Conservation (phyloP, 2,329 filamentous ascomycete species). For the Arachnomyces sp. region DNA sequence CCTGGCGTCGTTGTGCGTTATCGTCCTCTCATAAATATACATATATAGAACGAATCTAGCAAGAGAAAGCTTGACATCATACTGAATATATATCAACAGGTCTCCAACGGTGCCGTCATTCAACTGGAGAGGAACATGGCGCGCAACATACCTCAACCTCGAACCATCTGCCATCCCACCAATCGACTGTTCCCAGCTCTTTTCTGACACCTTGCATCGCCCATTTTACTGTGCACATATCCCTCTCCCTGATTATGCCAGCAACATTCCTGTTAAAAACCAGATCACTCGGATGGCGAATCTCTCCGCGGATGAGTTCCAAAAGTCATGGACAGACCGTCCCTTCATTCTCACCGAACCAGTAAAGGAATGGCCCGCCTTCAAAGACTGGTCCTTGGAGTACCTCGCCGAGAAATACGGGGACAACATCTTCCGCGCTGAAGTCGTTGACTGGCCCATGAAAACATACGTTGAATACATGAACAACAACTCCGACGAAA, state of each 20-base stretch:
- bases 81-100: slow-evolving; percentile 12
- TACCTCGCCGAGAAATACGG: slow-evolving; percentile 57
- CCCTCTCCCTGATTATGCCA: slow-evolving; percentile 56
- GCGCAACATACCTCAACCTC: slow-evolving; percentile 64
- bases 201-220: slow-evolving; percentile 81
- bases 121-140: slow-evolving; percentile 77
- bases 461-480: slow-evolving; percentile 78
- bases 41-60: too few relatives aligned
- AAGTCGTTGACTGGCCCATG: slow-evolving; percentile 88
- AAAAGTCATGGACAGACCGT: slow-evolving; percentile 63
- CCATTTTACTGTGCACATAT: slow-evolving; percentile 86
- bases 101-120: slow-evolving; percentile 33
- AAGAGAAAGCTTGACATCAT: too few relatives aligned
- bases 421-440: slow-evolving; percentile 69
- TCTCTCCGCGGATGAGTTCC: slow-evolving; percentile 66
- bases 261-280: slow-evolving; percentile 65
- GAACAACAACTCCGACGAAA: slow-evolving; percentile 71
- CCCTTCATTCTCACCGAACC: slow-evolving; percentile 83
- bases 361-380: slow-evolving; percentile 75
- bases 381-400: slow-evolving; percentile 65
- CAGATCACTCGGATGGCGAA: slow-evolving; percentile 62
- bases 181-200: slow-evolving; percentile 70
- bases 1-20: too few relatives aligned
- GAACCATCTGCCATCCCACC: slow-evolving; percentile 45
- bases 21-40: too few relatives aligned